Conservation (phyloP, 179 eudicot genomes). For the Beta lomatogona region DNA sequence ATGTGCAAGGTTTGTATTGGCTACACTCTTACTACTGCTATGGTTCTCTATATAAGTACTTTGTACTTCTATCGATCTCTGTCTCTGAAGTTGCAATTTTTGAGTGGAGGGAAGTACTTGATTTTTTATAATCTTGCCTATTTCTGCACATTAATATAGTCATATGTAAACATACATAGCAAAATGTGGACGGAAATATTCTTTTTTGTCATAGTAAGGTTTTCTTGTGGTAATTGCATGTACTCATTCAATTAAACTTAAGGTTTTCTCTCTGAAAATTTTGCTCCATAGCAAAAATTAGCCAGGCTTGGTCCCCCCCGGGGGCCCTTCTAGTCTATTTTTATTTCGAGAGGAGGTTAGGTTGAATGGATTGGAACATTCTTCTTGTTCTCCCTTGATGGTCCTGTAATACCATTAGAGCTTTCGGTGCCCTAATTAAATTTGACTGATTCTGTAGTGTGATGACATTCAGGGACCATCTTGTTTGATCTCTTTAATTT, state of each 20-base stretch:
- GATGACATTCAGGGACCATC: background rate
- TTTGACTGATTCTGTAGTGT: background rate
- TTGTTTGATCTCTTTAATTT: background rate
- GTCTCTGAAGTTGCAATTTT: slow-evolving; percentile 9
- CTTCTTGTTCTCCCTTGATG: background rate
- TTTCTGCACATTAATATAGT: background rate
- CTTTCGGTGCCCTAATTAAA: background rate
- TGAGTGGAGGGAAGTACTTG: background rate
- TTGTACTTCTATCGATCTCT: slow-evolving; percentile 1
- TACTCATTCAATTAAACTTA: background rate
- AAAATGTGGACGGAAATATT: background rate
- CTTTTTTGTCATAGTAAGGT: background rate
- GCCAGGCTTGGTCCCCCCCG: background rate
- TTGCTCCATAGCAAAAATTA: background rate
- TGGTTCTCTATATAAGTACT: slow-evolving; percentile 12
- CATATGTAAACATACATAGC: background rate
- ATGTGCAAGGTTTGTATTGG: slow-evolving; percentile 33
- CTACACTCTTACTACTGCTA: slow-evolving; percentile 14
- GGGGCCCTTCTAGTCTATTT: too few relatives aligned
- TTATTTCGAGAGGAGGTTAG: background rate
- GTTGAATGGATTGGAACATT: background rate
- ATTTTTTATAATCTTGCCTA: background rate
- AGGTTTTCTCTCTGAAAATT: background rate
- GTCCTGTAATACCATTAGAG: background rate
- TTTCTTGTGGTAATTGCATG: slow-evolving; percentile 1